phyloP scores from a whole-genome alignment of 1,284 basidiomycete genomes.

The Heterobasidion parviporum region DNA sequence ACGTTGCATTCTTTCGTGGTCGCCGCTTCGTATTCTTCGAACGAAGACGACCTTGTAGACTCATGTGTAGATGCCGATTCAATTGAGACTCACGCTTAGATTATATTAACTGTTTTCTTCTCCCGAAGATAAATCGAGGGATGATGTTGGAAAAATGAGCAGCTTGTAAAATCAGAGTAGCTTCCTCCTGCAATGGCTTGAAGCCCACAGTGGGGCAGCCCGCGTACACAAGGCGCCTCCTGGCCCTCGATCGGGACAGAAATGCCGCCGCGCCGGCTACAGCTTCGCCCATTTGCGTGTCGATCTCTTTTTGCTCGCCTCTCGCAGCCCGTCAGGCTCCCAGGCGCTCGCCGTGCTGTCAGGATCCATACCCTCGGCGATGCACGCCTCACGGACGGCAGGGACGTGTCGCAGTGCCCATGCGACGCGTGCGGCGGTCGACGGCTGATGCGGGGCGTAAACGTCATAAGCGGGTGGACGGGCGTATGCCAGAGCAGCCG shows the following conservation, averaged over 20 bases:
- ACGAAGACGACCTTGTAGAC: too few relatives aligned
- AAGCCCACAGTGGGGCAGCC: too few relatives aligned
- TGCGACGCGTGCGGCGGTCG: conserved; percentile 48
- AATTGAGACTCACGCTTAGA: background rate
- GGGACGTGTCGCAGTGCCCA: conserved; percentile 39
- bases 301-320: background rate
- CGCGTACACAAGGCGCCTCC: too few relatives aligned
- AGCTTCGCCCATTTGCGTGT: background rate
- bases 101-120: background rate
- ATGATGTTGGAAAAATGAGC: too few relatives aligned
- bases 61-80: too few relatives aligned
- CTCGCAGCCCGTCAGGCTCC: conserved; percentile 2
- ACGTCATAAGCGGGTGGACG: conserved; percentile 58
- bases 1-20: background rate
- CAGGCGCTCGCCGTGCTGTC: conserved; percentile 8
- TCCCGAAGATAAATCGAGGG: too few relatives aligned
- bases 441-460: conserved; percentile 44
- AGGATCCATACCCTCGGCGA: conserved; percentile 35
- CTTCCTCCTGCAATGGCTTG: too few relatives aligned
- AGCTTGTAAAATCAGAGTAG: too few relatives aligned
- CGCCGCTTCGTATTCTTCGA: too few relatives aligned
- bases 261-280: background rate
- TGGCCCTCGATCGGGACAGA: too few relatives aligned
- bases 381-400: conserved; percentile 41
- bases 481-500: conserved; percentile 60